These are phyloP conservation scores for Trichoderma aggressivum DNA, from an alignment of 2,329 filamentous ascomycete genomes.

Conservation along the genomic window DNA sequence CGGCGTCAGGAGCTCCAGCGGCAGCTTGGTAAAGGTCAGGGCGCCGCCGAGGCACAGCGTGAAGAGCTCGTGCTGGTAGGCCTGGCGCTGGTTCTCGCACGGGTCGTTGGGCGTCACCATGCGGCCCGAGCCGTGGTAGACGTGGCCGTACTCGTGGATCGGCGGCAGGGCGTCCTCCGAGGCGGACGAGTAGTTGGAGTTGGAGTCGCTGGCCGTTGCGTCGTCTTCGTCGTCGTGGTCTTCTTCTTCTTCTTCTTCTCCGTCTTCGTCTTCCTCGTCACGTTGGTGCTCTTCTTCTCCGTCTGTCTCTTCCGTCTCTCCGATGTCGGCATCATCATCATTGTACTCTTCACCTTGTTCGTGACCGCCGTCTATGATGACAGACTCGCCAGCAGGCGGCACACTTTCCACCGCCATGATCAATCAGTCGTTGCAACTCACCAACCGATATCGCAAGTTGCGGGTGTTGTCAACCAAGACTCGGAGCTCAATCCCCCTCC, in stretches of 20 bases:
- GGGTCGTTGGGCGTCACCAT: conserved; percentile 35
- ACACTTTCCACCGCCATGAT: background rate
- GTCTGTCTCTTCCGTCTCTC: background rate
- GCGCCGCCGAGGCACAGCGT: conserved; percentile 33
- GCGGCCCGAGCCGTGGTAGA: conserved; percentile 36
- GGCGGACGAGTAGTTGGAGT: conserved; percentile 35
- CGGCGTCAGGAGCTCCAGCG: conserved; percentile 25
- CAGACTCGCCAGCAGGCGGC: background rate
- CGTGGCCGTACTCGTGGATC: conserved; percentile 35
- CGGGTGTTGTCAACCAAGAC: background rate
- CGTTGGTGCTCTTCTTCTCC: background rate
- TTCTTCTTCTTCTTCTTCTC: background rate
- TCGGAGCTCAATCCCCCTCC: background rate
- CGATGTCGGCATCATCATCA: background rate
- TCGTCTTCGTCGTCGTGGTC: conserved; percentile 23
- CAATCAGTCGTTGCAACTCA: background rate
- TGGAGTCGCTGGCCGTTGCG: conserved; percentile 27
- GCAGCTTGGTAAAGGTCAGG: conserved; percentile 32
- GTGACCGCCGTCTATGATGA: background rate
- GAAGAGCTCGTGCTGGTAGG: conserved; percentile 35
- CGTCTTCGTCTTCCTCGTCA: background rate
- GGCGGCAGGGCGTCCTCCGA: conserved; percentile 33
- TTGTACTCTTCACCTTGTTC: background rate
- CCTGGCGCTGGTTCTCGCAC: conserved; percentile 32
- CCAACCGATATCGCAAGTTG: background rate